Evolutionary conservation across 306 rosid genomes (phyloP).

Genomic region (Cucurbita argyrosperma): DNA sequence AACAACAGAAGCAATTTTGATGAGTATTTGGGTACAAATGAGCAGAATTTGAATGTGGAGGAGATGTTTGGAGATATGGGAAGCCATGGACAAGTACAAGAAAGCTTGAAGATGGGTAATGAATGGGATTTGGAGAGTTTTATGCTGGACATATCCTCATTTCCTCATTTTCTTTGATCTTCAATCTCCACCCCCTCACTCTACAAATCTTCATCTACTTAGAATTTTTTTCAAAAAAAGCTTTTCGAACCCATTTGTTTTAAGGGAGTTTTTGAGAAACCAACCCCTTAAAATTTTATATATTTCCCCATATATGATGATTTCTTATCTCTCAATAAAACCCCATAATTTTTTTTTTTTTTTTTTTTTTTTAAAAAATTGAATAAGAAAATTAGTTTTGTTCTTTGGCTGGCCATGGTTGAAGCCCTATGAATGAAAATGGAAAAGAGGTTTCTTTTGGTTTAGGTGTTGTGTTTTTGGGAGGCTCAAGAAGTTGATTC

Average conservation of each 20-base stretch:
- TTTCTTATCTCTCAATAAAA: constrained; percentile 1
- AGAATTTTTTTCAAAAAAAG: neutral
- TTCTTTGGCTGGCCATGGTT: neutral
- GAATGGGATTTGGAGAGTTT: constrained; percentile 87
- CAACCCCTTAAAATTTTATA: neutral
- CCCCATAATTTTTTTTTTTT: neutral
- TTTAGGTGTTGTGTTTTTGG: neutral
- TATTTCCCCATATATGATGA: neutral
- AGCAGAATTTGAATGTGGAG: constrained; percentile 22
- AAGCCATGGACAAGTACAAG: constrained; percentile 24
- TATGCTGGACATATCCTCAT: constrained; percentile 70
- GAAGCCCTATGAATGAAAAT: neutral
- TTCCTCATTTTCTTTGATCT: constrained; percentile 54
- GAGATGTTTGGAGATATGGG: constrained; percentile 26
- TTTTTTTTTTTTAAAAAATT: neutral
- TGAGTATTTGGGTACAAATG: constrained; percentile 2
- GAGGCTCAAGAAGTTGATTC: neutral
- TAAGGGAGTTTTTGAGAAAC: neutral
- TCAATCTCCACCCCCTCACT: neutral
- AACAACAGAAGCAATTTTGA: constrained; percentile 24
- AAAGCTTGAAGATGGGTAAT: constrained; percentile 66
- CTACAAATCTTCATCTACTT: constrained; percentile 12
- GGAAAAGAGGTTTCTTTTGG: neutral
- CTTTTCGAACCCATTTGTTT: neutral
- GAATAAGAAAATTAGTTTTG: neutral